Conservation (phyloP, 2,329 filamentous ascomycete genomes). For the Mycosphaerella sp. region DNA sequence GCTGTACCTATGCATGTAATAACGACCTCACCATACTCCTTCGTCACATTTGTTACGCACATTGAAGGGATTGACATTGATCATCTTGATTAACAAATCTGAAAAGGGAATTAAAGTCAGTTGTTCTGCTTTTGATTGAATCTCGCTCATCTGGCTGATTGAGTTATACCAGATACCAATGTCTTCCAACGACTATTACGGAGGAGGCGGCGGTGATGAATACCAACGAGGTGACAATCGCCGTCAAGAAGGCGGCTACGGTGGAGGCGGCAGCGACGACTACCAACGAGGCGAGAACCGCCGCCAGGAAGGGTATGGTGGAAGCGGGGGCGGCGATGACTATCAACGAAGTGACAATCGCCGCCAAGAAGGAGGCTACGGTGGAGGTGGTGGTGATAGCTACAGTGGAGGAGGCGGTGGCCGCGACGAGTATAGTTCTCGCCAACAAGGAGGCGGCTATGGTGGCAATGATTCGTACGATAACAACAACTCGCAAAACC, state of each 20-base stretch:
- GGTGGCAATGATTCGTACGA: conserved; percentile 8
- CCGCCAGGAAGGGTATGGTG: conserved; percentile 16
- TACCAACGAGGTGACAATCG: conserved; percentile 18
- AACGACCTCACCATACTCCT: too few species aligned
- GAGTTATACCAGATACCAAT: conserved; percentile 10
- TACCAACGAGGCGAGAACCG: conserved; percentile 17
- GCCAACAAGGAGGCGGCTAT: conserved; percentile 14
- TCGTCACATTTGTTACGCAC: too few species aligned
- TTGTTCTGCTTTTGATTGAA: neutral
- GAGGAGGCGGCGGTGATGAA: conserved; percentile 18
- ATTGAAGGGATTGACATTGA: neutral
- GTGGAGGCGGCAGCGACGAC: conserved; percentile 5
- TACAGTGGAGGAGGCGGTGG: conserved; percentile 15
- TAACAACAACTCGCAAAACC: conserved; percentile 12
- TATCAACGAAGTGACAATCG: neutral
- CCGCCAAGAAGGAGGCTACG: conserved; percentile 4
- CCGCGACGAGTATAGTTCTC: conserved; percentile 8
- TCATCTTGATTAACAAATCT: neutral
- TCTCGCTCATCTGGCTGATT: neutral
- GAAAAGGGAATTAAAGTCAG: neutral
- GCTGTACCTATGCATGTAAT: neutral
- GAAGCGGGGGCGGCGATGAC: conserved; percentile 8
- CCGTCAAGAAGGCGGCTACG: conserved; percentile 13
- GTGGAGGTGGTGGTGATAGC: conserved; percentile 15
- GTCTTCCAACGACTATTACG: conserved; percentile 28